These are phyloP conservation scores for Trichoderma erinaceum DNA, from an alignment of 495 filamentous ascomycete species.

Conservation along the genomic window DNA sequence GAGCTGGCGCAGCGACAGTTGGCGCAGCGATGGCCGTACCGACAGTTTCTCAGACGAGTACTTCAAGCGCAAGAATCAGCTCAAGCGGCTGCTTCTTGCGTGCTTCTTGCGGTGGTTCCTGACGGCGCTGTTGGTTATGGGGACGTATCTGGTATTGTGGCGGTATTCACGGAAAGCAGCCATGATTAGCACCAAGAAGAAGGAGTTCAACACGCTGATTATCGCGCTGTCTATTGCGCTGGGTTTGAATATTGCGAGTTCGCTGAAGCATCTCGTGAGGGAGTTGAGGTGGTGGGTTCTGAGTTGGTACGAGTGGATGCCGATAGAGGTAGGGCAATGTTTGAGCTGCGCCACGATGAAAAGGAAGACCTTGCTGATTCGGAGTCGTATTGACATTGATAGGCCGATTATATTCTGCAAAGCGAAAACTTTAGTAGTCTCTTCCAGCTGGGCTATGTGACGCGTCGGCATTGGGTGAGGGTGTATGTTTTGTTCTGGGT, in stretches of 20 bases:
- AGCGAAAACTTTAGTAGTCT: slow-evolving; percentile 14
- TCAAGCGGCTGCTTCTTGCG: slow-evolving; percentile 1
- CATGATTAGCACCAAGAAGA: slow-evolving; percentile 19
- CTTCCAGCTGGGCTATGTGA: background rate
- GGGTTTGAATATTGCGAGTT: slow-evolving; percentile 27
- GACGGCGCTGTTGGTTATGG: slow-evolving; percentile 19
- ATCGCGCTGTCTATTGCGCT: slow-evolving; percentile 24
- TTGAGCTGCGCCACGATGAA: background rate
- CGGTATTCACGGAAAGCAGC: slow-evolving; percentile 17
- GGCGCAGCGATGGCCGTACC: background rate
- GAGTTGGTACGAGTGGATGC: slow-evolving; percentile 17
- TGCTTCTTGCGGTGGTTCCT: slow-evolving; percentile 20
- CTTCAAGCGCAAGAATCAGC: slow-evolving; percentile 1
- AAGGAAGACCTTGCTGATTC: background rate
- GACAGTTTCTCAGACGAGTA: background rate
- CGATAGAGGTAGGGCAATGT: slow-evolving; percentile 17
- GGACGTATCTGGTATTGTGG: slow-evolving; percentile 16
- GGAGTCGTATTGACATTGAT: background rate
- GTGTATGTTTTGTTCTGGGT: slow-evolving; percentile 8
- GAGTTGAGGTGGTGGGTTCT: slow-evolving; percentile 28
- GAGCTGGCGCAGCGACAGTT: slow-evolving; percentile 5
- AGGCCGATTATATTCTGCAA: slow-evolving; percentile 16
- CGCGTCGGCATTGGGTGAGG: background rate
- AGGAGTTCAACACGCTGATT: slow-evolving; percentile 23
- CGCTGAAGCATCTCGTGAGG: slow-evolving; percentile 27